Conservation (phyloP, 257 asterid genomes). For the Leonotis leonurus region DNA sequence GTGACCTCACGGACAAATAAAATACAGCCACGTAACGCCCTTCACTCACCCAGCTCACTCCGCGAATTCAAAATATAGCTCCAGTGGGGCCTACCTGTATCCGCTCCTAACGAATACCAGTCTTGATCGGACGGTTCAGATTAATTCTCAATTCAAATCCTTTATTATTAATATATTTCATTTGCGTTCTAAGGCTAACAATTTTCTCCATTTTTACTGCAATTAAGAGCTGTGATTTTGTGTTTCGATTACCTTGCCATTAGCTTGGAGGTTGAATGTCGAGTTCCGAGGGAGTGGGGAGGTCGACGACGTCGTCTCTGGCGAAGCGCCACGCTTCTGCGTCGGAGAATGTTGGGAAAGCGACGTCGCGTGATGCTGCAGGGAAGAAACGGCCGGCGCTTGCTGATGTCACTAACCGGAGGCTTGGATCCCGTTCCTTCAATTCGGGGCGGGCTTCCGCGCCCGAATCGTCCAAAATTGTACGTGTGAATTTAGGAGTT, state of each 20-base stretch:
- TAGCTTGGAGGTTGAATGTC: slow-evolving; percentile 26
- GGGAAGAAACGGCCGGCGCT: slow-evolving; percentile 84
- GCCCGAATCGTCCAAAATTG: slow-evolving; percentile 53
- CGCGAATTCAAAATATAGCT: slow-evolving; percentile 26
- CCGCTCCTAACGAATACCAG: slow-evolving; percentile 68
- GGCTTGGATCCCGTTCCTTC: slow-evolving; percentile 25
- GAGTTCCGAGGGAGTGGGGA: slow-evolving; percentile 35
- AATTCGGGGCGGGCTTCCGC: slow-evolving; percentile 28
- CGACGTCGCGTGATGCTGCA: slow-evolving; percentile 22
- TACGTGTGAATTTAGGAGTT: slow-evolving; percentile 27
- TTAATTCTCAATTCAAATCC: slow-evolving; percentile 36
- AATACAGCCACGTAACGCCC: background rate
- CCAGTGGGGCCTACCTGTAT: slow-evolving; percentile 35
- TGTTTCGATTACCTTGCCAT: slow-evolving; percentile 12
- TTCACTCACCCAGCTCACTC: slow-evolving; percentile 11
- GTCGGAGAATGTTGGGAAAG: slow-evolving; percentile 39
- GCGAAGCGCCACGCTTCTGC: slow-evolving; percentile 62
- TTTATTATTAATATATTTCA: background rate
- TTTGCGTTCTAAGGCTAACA: background rate
- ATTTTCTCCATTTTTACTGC: background rate
- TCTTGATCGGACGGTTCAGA: slow-evolving; percentile 45
- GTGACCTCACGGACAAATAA: slow-evolving; percentile 21
- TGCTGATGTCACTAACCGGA: slow-evolving; percentile 59
- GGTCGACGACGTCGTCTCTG: slow-evolving; percentile 58
- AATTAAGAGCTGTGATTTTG: background rate